Conservation (phyloP, 805 yeast genomes). For the Candida khao-thaluensis region DNA sequence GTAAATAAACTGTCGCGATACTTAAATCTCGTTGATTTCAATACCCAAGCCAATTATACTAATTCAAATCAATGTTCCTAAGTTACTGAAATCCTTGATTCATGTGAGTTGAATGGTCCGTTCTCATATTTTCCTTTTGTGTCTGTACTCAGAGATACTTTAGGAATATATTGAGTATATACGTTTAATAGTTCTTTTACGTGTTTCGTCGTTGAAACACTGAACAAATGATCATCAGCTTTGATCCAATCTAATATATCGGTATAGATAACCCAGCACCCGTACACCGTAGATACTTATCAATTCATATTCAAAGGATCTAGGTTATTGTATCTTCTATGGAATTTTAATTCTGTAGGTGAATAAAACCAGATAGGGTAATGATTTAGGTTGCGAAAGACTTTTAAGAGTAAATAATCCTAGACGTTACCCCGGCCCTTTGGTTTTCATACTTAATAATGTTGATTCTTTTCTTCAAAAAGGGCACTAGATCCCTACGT, state of each 20-base stretch:
- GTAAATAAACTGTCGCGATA: constrained; percentile 3
- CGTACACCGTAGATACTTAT: constrained; percentile 6
- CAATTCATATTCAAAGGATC: too few species aligned
- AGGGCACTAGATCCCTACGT: constrained; percentile 1
- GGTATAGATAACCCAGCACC: constrained; percentile 1
- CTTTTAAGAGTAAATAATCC: background rate
- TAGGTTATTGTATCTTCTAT: too few species aligned
- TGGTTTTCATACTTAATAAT: background rate
- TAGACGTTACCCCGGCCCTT: constrained; percentile 1
- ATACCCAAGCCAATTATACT: constrained; percentile 1
- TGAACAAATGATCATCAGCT: background rate
- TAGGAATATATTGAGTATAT: background rate
- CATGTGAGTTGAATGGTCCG: constrained; percentile 1
- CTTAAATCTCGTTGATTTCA: background rate
- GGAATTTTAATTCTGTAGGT: too few species aligned
- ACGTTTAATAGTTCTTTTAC: constrained; percentile 3
- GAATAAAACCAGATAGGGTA: constrained; percentile 1
- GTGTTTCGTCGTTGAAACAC: too few species aligned
- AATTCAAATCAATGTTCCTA: constrained; percentile 2
- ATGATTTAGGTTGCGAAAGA: background rate
- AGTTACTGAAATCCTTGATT: constrained; percentile 2
- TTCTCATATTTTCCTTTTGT: background rate
- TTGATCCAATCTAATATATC: constrained; percentile 1
- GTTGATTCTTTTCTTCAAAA: background rate
- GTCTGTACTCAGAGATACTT: too few species aligned